Percentiles rank a stretch among this genome's conserved stretches.
phyloP scores from a whole-genome alignment of 129 eudicot genomes.

The Sambucus nigra region DNA sequence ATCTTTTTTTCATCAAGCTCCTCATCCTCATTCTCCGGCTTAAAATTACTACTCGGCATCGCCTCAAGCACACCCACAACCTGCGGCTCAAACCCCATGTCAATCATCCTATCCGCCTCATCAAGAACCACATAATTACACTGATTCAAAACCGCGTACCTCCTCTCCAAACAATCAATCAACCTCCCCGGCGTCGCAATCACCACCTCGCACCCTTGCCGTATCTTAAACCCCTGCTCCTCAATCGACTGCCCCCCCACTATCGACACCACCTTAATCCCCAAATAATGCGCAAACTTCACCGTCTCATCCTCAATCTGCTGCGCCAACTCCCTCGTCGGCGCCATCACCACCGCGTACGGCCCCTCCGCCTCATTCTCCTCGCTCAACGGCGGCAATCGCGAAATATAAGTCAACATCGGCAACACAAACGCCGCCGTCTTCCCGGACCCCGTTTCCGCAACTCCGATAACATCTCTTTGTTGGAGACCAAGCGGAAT shows the following conservation, averaged over 20 bases:
- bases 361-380: conserved; percentile 62
- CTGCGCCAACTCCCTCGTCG: conserved; percentile 51
- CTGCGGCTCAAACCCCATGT: conserved; percentile 57
- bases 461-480: conserved; percentile 49
- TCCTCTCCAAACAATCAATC: conserved; percentile 38
- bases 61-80: conserved; percentile 54
- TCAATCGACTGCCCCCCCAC: conserved; percentile 65
- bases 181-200: conserved; percentile 63
- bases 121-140: conserved; percentile 58
- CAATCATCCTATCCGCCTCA: conserved; percentile 60
- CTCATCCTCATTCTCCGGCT: conserved; percentile 56
- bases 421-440: conserved; percentile 63
- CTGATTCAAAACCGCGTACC: conserved; percentile 47
- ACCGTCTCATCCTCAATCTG: conserved; percentile 59
- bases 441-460: conserved; percentile 58
- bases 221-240: conserved; percentile 50
- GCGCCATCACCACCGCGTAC: conserved; percentile 60
- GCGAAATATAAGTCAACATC: conserved; percentile 47
- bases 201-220: conserved; percentile 57
- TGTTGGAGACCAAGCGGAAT: conserved; percentile 55
- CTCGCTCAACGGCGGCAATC: conserved; percentile 49
- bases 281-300: conserved; percentile 48
- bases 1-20: conserved; percentile 60
- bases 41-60: conserved; percentile 54
- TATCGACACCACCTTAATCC: conserved; percentile 46